Percentiles rank a stretch among this genome's conserved stretches.
phyloP scores from a whole-genome alignment of 805 yeast genomes.

The Kodamaea sagamina region DNA sequence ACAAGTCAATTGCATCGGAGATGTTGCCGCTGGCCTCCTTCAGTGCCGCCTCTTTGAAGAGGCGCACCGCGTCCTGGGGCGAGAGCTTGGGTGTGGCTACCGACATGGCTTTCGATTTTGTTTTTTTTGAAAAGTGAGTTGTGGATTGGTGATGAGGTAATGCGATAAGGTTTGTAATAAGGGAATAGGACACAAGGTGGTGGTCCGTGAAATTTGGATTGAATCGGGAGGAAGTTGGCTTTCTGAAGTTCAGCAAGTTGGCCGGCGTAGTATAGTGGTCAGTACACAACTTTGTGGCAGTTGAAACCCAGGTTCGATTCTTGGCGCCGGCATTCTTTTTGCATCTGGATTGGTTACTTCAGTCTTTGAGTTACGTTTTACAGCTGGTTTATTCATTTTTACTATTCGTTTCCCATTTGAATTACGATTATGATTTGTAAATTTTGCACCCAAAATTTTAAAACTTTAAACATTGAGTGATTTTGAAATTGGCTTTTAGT shows the following conservation, averaged over 20 bases:
- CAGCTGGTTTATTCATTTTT: neutral
- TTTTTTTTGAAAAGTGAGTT: too few relatives aligned
- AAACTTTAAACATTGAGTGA: too few relatives aligned
- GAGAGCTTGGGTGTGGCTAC: neutral
- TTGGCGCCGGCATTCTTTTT: slow-evolving; percentile 20
- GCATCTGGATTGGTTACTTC: too few relatives aligned
- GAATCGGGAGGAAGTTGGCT: too few relatives aligned
- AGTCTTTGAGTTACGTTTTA: too few relatives aligned
- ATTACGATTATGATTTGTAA: too few relatives aligned
- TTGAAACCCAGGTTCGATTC: slow-evolving; percentile 22
- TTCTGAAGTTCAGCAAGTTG: neutral
- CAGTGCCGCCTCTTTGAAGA: slow-evolving; percentile 69
- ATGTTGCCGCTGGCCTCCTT: slow-evolving; percentile 73
- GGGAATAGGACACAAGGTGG: too few relatives aligned
- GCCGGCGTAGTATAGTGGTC: slow-evolving; percentile 23
- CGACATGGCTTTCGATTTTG: slow-evolving; percentile 3
- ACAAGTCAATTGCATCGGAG: slow-evolving; percentile 77
- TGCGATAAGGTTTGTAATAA: too few relatives aligned
- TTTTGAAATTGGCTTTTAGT: too few relatives aligned
- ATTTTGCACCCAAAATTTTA: slow-evolving; percentile 1
- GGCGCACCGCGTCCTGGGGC: slow-evolving; percentile 53
- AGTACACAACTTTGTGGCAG: slow-evolving; percentile 24
- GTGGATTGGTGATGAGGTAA: too few relatives aligned
- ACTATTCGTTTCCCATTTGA: neutral
- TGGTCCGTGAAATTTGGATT: too few relatives aligned